Evolutionary conservation across 2,329 filamentous ascomycete genomes (phyloP), one percentile per base, ranked within the genome.

Genomic region (Emergomyces orientalis): DNA sequence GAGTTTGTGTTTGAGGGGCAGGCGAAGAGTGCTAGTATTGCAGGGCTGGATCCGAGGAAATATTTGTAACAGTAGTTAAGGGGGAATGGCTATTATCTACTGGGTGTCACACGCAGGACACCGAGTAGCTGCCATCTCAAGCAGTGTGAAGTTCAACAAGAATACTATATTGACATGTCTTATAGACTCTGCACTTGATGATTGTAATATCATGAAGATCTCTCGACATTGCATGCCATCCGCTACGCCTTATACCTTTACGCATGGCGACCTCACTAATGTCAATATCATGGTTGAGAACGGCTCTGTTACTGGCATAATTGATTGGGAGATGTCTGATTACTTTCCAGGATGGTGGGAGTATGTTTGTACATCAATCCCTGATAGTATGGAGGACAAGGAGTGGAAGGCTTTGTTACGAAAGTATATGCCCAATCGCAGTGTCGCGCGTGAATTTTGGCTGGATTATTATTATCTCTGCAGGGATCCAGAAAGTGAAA

Each of bases 1-100:
- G 89, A 93, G 74, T 86, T 89, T 75, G 78, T 94, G 1, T 86
- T 92, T 69, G 89, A 92, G 62, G 89, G 89, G 0, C 76, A 78
- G 64, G 84, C 87, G 0, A 86, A 75, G 70, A 91, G 88, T 68
- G 87, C 88, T 4, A 81, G 86, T 65, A 81, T 91, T 37, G 78
- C 78, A 1, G 82, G 80, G 45, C 73, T 93, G 66, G 87, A 92
- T 73, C 90, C 89, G 1, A 82, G 82, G 68, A 84, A 80, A 68
- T 86, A 85, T 51, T 62, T 77, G 47, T 75, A 67, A 37, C 5
- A 7, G 11, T 13, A 8, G 14, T 30, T 30, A 2, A 22, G 22
- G 1, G 3, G 7, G 7, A 22, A 45, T n/a, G 39, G 17, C 14
- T 43, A 43, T 43, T 19, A 32, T 32, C 3, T 7, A 32, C 32